These are phyloP conservation scores for Yarrowia porcina DNA, from an alignment of 805 yeast species.

Conservation along the genomic window DNA sequence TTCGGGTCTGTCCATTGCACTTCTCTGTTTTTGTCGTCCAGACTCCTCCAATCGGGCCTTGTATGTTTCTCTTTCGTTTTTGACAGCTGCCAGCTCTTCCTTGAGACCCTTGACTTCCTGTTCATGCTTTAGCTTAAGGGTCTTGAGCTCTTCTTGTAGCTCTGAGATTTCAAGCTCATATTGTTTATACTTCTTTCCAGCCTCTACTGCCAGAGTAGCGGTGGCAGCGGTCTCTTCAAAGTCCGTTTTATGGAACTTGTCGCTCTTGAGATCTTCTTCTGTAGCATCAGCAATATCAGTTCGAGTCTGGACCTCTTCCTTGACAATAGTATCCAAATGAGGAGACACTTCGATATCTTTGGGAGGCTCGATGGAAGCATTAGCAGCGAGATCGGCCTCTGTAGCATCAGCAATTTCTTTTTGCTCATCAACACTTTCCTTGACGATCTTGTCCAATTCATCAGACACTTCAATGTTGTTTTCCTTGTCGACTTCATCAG, in stretches of 20 bases:
- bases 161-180: neutral
- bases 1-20: constrained; percentile 25
- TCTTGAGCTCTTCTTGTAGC: constrained; percentile 31
- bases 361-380: neutral
- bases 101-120: constrained; percentile 24
- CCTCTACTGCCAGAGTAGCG: constrained; percentile 14
- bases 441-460: neutral
- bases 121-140: constrained; percentile 27
- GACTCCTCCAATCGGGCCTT: constrained; percentile 28
- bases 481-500: neutral
- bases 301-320: constrained; percentile 30
- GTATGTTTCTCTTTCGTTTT: constrained; percentile 28
- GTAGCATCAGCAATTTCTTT: constrained; percentile 13
- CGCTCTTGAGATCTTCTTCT: constrained; percentile 26
- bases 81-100: constrained; percentile 22
- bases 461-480: constrained; percentile 6
- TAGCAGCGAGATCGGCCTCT: constrained; percentile 16
- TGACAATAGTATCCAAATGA: constrained; percentile 21
- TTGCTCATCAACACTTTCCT: constrained; percentile 17
- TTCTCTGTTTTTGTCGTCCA: constrained; percentile 31
- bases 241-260: constrained; percentile 24
- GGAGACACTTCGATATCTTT: constrained; percentile 7
- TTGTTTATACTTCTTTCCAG: constrained; percentile 7
- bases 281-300: constrained; percentile 27
- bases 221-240: constrained; percentile 20